phyloP scores from a whole-genome alignment of 768 basidiomycete species.

The Roridomyces roridus region DNA sequence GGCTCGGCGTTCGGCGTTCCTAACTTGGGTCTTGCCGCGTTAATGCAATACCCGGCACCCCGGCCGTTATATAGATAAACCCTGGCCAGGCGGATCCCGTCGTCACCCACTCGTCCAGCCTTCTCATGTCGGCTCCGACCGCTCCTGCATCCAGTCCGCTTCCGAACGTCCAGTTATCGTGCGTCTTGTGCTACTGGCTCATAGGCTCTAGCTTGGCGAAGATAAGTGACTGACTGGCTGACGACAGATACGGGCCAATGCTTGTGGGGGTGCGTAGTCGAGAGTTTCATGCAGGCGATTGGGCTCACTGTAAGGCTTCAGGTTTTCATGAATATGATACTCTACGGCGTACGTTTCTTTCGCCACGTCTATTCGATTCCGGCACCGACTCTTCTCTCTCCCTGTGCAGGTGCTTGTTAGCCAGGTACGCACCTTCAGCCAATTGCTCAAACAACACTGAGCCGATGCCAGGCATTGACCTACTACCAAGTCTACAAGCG shows the following conservation, averaged over 20 bases:
- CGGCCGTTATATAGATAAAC: no score
- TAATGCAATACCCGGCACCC: no score
- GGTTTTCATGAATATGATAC: constrained; percentile 7
- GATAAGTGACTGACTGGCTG: not conserved
- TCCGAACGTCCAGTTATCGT: constrained; percentile 15
- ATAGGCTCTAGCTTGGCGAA: no score
- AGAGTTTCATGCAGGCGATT: not conserved
- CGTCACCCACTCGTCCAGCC: not conserved
- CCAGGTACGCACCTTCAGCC: constrained; percentile 32
- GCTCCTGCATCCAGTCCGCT: not conserved
- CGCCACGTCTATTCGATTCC: not conserved
- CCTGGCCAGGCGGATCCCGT: no score
- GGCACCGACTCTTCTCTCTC: not conserved
- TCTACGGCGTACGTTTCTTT: constrained; percentile 8
- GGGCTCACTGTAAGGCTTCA: not conserved
- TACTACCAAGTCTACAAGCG: constrained; percentile 46
- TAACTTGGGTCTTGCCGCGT: no score
- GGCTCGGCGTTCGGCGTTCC: no score
- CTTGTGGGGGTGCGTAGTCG: not conserved
- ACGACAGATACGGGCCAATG: constrained; percentile 13
- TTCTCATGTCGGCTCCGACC: constrained; percentile 2
- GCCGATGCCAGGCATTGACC: constrained; percentile 20
- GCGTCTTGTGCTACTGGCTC: not conserved
- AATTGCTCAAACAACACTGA: not conserved
- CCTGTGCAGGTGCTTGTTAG: constrained; percentile 41